A percentile compares a stretch with the other conserved stretches of the same genome.
Conservation (phyloP, 805 yeast species). For the Candida silvicultrix region DNA sequence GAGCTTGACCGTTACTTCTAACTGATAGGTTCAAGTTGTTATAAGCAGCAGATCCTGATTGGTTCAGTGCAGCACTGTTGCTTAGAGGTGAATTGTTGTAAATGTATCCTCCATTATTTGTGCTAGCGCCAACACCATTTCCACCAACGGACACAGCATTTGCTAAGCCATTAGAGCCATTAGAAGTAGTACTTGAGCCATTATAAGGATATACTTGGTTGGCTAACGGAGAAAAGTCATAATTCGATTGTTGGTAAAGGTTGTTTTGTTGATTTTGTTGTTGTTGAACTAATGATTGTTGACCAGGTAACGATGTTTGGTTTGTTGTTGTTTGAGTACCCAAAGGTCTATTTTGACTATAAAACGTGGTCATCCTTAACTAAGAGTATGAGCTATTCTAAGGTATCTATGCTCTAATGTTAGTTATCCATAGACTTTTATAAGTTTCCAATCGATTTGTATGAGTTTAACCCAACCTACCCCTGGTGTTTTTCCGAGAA, state of each 20-base stretch:
- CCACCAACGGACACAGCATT: conserved; percentile 11
- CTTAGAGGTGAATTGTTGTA: conserved; percentile 2
- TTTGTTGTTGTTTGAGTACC: neutral
- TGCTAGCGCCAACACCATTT: conserved; percentile 1
- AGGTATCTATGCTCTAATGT: neutral
- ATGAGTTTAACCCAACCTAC: neutral
- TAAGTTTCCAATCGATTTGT: neutral
- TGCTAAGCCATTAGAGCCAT: neutral
- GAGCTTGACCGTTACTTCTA: conserved; percentile 2
- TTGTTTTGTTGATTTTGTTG: conserved; percentile 2
- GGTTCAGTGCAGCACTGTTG: neutral
- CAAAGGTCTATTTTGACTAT: neutral
- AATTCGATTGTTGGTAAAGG: conserved; percentile 6
- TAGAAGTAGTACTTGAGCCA: conserved; percentile 10
- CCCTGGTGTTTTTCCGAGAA: neutral
- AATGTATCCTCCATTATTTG: conserved; percentile 1
- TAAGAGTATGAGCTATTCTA: neutral
- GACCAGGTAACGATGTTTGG: neutral
- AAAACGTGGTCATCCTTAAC: neutral
- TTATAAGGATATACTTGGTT: conserved; percentile 6
- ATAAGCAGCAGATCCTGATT: neutral
- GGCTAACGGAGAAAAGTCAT: conserved; percentile 9
- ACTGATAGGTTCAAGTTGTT: conserved; percentile 19
- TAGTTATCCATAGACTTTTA: neutral
- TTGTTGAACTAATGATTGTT: conserved; percentile 1